Conservation (phyloP, 805 yeast species). For the Saccharomycopsis fodiens region DNA sequence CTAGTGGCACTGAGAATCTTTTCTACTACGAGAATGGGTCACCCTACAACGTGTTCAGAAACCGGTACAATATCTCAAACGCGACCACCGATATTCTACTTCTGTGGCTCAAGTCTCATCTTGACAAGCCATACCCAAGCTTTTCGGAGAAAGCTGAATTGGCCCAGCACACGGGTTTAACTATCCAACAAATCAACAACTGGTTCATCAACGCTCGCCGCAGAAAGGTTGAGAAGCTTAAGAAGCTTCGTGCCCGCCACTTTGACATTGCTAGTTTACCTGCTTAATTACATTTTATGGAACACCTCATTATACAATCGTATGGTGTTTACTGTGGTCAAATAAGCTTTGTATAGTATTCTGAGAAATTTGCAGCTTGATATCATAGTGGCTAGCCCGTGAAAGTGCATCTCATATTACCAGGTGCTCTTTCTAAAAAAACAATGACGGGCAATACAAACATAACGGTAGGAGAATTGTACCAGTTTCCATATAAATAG, state of each 20-base stretch:
- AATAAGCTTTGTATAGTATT: too few relatives aligned
- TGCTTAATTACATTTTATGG: too few relatives aligned
- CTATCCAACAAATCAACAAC: constrained; percentile 72
- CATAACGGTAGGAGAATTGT: too few relatives aligned
- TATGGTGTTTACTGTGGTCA: too few relatives aligned
- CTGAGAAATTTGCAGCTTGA: too few relatives aligned
- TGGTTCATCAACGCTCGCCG: constrained; percentile 89
- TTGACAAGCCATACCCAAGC: constrained; percentile 79
- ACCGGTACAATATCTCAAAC: constrained; percentile 71
- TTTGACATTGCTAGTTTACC: too few relatives aligned
- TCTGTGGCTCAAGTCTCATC: constrained; percentile 65
- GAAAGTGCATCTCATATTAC: too few relatives aligned
- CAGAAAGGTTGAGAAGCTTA: constrained; percentile 49
- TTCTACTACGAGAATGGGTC: neutral
- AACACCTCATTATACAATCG: too few relatives aligned
- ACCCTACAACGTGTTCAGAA: constrained; percentile 22
- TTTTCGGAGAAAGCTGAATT: constrained; percentile 66
- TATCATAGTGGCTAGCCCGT: too few relatives aligned
- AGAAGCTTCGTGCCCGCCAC: constrained; percentile 25
- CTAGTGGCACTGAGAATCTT: neutral
- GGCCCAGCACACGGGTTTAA: constrained; percentile 65
- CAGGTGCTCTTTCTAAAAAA: too few relatives aligned
- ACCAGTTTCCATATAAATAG: too few relatives aligned
- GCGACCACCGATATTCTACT: constrained; percentile 69
- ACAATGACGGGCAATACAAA: too few relatives aligned